Percentiles rank a stretch among this genome's conserved stretches.
These are phyloP conservation scores for Albugo candida DNA, from an alignment of 352 stramenopile genomes.

Conservation along the genomic window DNA sequence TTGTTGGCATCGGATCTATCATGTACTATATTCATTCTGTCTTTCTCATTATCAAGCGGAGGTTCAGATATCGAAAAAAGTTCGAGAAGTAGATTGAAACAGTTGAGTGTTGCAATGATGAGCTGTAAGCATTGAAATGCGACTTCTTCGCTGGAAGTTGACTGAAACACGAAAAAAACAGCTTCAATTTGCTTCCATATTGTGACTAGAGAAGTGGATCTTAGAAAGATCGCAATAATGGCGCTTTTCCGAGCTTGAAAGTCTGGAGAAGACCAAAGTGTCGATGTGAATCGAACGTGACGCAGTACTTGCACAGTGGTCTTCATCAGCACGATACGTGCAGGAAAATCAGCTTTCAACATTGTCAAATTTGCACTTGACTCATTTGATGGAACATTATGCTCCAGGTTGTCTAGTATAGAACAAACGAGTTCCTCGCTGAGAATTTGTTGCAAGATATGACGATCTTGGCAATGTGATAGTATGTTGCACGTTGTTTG, in stretches of 20 bases:
- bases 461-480: slow-evolving; percentile 14
- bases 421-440: slow-evolving; percentile 19
- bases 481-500: slow-evolving; percentile 47
- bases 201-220: slow-evolving; percentile 15
- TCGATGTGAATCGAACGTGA: slow-evolving; percentile 18
- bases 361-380: not conserved
- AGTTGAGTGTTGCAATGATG: no score
- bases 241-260: slow-evolving; percentile 9
- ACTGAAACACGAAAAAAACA: not conserved
- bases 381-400: slow-evolving; percentile 4
- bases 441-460: slow-evolving; percentile 16
- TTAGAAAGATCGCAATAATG: slow-evolving; percentile 18
- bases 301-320: slow-evolving; percentile 30
- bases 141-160: no score
- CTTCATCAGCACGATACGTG: slow-evolving; percentile 26
- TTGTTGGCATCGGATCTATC: slow-evolving; percentile 32
- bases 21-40: slow-evolving; percentile 7
- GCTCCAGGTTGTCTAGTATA: slow-evolving; percentile 15
- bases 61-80: no score
- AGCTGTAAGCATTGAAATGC: no score
- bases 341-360: not conserved
- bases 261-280: slow-evolving; percentile 8
- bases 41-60: no score
- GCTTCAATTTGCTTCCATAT: slow-evolving; percentile 17
- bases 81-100: no score